These are phyloP conservation scores for Penicillium antarcticum DNA, from an alignment of 495 filamentous ascomycete genomes.

Conservation along the genomic window DNA sequence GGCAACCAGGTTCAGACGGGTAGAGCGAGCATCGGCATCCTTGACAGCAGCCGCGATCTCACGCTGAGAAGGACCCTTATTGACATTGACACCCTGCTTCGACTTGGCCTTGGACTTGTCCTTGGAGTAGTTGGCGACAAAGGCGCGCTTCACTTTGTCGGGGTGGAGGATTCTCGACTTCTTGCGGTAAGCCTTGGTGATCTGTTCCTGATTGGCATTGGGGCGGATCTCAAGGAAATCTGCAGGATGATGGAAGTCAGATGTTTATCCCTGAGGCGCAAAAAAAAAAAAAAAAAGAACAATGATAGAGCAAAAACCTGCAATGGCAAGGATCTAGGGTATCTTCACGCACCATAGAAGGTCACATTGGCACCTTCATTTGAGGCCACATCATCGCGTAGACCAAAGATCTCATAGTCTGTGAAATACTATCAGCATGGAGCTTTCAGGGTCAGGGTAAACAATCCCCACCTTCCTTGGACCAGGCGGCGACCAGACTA, in stretches of 20 bases:
- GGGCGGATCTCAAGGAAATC: slow-evolving; percentile 78
- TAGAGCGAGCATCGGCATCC: slow-evolving; percentile 72
- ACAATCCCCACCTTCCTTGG: slow-evolving; percentile 68
- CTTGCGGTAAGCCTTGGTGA: slow-evolving; percentile 91
- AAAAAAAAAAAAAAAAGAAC: background rate
- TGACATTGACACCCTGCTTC: slow-evolving; percentile 61
- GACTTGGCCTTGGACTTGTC: slow-evolving; percentile 53
- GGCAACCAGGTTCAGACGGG: slow-evolving; percentile 76
- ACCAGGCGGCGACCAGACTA: slow-evolving; percentile 68
- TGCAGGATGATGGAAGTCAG: slow-evolving; percentile 15
- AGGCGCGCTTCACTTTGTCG: slow-evolving; percentile 87
- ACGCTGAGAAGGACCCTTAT: slow-evolving; percentile 64
- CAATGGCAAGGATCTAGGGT: background rate
- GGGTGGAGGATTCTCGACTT: slow-evolving; percentile 80
- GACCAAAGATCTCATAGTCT: slow-evolving; percentile 97
- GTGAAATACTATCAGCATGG: slow-evolving; percentile 12
- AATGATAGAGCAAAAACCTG: background rate
- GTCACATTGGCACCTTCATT: slow-evolving; percentile 77
- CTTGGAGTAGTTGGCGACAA: slow-evolving; percentile 68
- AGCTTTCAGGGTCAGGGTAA: background rate
- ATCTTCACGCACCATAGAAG: slow-evolving; percentile 71
- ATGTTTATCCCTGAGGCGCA: background rate
- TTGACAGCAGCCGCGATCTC: slow-evolving; percentile 76
- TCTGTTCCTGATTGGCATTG: slow-evolving; percentile 77
- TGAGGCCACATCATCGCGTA: slow-evolving; percentile 77